These are phyloP conservation scores for Kondoa subrosea DNA, from an alignment of 768 basidiomycete species.

Conservation along the genomic window DNA sequence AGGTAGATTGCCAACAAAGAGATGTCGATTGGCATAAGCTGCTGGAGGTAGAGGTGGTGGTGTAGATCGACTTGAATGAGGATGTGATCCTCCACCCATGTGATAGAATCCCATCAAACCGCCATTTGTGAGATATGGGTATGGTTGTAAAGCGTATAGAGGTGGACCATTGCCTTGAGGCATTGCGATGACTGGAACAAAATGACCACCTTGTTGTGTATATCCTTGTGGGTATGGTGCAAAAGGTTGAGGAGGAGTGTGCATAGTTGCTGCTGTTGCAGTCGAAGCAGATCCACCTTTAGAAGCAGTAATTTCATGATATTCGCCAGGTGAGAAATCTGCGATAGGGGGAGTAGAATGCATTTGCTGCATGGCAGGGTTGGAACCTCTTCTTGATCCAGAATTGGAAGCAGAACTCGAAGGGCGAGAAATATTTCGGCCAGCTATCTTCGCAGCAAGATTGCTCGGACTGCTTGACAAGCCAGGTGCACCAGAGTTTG, in stretches of 20 bases:
- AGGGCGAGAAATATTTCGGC: not conserved
- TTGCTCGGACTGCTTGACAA: not conserved
- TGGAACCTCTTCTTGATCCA: not conserved
- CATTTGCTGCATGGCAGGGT: not conserved
- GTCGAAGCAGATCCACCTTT: not conserved
- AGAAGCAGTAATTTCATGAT: not conserved
- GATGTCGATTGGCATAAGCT: constrained; percentile 27
- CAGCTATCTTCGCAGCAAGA: not conserved
- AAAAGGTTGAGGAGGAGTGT: not conserved
- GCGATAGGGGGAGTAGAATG: not conserved
- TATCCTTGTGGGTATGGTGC: not conserved
- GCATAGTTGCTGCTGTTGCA: not conserved
- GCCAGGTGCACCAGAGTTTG: not conserved
- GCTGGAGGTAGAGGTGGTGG: constrained; percentile 2
- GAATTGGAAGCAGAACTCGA: not conserved
- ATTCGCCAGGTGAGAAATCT: too few relatives aligned
- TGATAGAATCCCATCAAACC: constrained; percentile 3
- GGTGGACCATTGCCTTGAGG: not conserved
- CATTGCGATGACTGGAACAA: not conserved
- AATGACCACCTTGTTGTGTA: not conserved
- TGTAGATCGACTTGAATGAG: not conserved
- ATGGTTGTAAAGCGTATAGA: not conserved
- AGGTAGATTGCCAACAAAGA: constrained; percentile 81
- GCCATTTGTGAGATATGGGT: not conserved
- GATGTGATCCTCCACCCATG: not conserved